Conservation (phyloP, 2,329 filamentous ascomycete species). For the Microthyrium microscopicum region DNA sequence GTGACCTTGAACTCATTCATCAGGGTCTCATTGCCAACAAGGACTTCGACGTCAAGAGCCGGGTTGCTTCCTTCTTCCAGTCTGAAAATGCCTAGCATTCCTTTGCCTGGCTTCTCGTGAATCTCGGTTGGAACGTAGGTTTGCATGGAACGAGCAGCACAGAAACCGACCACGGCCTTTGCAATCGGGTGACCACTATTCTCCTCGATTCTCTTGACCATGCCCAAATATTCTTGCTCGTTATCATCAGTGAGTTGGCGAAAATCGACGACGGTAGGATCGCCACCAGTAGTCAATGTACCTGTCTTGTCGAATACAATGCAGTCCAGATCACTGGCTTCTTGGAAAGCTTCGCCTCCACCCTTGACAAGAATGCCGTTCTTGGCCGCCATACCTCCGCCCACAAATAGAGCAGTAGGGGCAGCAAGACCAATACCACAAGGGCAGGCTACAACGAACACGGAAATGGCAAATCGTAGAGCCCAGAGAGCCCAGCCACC, state of each 20-base stretch:
- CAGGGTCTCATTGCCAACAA: constrained; percentile 60
- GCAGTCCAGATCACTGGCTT: constrained; percentile 59
- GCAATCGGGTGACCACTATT: constrained; percentile 62
- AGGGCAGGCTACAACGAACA: constrained; percentile 76
- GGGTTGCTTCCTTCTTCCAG: constrained; percentile 13
- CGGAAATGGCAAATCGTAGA: constrained; percentile 68
- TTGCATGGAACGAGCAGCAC: constrained; percentile 21
- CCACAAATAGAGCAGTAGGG: constrained; percentile 70
- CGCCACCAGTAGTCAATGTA: constrained; percentile 57
- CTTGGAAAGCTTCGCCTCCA: constrained; percentile 72
- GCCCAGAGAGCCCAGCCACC: constrained; percentile 60
- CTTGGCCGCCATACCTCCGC: constrained; percentile 61
- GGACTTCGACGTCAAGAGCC: constrained; percentile 25
- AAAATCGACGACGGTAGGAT: constrained; percentile 49
- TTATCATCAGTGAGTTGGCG: constrained; percentile 20
- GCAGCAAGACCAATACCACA: constrained; percentile 75
- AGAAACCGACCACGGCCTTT: constrained; percentile 50
- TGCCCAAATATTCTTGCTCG: constrained; percentile 28
- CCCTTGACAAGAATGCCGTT: constrained; percentile 70
- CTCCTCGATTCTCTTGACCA: constrained; percentile 47
- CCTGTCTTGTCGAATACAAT: constrained; percentile 85
- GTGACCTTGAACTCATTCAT: constrained; percentile 29
- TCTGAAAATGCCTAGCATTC: constrained; percentile 43
- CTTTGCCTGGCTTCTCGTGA: constrained; percentile 55
- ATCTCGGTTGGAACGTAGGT: constrained; percentile 21